phyloP scores from a whole-genome alignment of 169 alveolate genomes.

The Plasmodium vivax region DNA sequence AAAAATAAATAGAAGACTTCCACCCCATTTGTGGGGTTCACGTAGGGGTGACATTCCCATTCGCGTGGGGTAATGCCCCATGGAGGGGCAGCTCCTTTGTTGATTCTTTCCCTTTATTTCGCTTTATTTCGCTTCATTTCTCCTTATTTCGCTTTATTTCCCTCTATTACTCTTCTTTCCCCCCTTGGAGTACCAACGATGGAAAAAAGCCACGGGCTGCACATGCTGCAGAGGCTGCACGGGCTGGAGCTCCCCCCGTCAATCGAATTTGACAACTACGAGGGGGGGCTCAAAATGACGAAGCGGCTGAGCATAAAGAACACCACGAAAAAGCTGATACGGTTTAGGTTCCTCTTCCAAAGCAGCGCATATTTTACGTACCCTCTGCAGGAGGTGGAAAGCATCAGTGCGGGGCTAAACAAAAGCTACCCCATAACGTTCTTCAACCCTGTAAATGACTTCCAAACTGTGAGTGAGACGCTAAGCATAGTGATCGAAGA shows the following conservation, averaged over 20 bases:
- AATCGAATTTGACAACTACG: constrained; percentile 61
- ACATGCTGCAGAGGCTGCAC: too few species aligned
- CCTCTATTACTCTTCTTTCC: too few species aligned
- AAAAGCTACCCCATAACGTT: constrained; percentile 51
- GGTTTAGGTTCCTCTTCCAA: constrained; percentile 63
- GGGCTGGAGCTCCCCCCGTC: constrained; percentile 43
- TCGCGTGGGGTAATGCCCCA: not conserved
- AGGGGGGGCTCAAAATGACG: constrained; percentile 64
- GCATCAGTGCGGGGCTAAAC: constrained; percentile 65
- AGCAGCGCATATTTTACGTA: constrained; percentile 58
- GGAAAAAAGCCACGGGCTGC: constrained; percentile 42
- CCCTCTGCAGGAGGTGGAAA: constrained; percentile 74
- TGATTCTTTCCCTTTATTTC: not conserved
- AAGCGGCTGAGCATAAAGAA: constrained; percentile 51
- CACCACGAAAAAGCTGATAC: constrained; percentile 50
- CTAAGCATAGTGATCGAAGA: constrained; percentile 53
- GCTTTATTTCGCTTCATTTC: not conserved
- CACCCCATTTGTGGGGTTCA: not conserved
- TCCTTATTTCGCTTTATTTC: not conserved
- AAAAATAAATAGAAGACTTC: not conserved
- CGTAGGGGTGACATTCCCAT: not conserved
- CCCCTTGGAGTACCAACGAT: not conserved
- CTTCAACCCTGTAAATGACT: constrained; percentile 57
- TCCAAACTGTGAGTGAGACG: constrained; percentile 39
- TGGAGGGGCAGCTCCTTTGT: not conserved